A percentile compares a stretch with the other conserved stretches of the same genome.
phyloP scores from a whole-genome alignment of 2,329 filamentous ascomycete genomes.

The Beauveria varroae region DNA sequence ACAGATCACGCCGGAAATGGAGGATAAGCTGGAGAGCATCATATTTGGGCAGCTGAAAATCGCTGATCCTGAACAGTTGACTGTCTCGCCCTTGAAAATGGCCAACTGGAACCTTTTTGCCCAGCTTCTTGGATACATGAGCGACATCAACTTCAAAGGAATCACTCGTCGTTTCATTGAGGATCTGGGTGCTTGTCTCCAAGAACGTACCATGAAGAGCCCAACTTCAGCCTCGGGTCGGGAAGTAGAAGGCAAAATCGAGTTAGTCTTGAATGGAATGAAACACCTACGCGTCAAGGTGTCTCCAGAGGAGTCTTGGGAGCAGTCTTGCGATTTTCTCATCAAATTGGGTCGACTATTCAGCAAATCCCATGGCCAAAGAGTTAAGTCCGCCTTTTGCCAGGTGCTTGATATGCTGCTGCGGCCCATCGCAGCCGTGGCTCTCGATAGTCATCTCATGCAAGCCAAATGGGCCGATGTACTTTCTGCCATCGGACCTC shows the following conservation, averaged over 20 bases:
- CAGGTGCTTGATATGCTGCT: slow-evolving; percentile 82
- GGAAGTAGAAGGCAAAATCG: slow-evolving; percentile 73
- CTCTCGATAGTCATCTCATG: slow-evolving; percentile 66
- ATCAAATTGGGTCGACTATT: slow-evolving; percentile 75
- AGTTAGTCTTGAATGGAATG: slow-evolving; percentile 85
- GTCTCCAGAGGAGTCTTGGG: slow-evolving; percentile 68
- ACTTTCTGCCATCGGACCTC: slow-evolving; percentile 67
- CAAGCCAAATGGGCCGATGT: slow-evolving; percentile 83
- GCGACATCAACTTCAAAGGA: slow-evolving; percentile 78
- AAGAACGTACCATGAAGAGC: slow-evolving; percentile 65
- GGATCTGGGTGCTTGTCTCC: slow-evolving; percentile 72
- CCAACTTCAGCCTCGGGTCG: slow-evolving; percentile 47
- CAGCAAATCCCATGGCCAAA: slow-evolving; percentile 74
- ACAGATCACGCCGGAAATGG: slow-evolving; percentile 83
- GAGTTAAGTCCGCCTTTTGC: slow-evolving; percentile 90
- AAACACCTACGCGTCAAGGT: slow-evolving; percentile 75
- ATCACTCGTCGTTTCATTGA: slow-evolving; percentile 75
- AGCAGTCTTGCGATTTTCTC: slow-evolving; percentile 84
- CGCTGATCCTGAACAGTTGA: slow-evolving; percentile 73
- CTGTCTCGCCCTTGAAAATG: slow-evolving; percentile 72
- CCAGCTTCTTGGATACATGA: slow-evolving; percentile 92
- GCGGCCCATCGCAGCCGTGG: slow-evolving; percentile 77
- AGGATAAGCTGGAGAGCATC: slow-evolving; percentile 87
- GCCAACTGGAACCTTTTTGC: slow-evolving; percentile 96
- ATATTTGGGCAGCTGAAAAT: slow-evolving; percentile 94